Evolutionary conservation across 2,329 filamentous ascomycete genomes (phyloP).

Genomic region (Fusarium globosum): DNA sequence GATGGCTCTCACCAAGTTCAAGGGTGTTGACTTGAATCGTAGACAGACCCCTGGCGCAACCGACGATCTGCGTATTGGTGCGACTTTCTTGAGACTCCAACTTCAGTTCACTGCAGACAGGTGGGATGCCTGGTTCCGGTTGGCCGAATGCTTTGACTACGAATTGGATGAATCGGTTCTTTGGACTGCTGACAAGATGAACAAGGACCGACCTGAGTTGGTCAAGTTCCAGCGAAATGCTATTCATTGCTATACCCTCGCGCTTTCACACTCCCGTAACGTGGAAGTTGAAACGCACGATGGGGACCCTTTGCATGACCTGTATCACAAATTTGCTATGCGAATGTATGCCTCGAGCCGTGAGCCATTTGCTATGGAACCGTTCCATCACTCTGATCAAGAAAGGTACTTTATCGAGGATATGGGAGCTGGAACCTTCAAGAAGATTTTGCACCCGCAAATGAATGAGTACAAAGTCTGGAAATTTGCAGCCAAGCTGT

Average conservation of each 20-base stretch:
- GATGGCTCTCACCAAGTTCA: slow-evolving; percentile 88
- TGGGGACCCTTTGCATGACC: slow-evolving; percentile 65
- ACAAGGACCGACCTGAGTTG: slow-evolving; percentile 81
- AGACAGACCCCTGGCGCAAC: slow-evolving; percentile 82
- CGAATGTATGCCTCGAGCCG: slow-evolving; percentile 71
- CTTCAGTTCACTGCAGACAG: slow-evolving; percentile 83
- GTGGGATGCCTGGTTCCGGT: slow-evolving; percentile 92
- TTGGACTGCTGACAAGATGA: slow-evolving; percentile 92
- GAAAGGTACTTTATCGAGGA: slow-evolving; percentile 67
- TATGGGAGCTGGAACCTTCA: slow-evolving; percentile 62
- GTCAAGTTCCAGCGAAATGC: slow-evolving; percentile 80
- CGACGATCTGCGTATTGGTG: slow-evolving; percentile 84
- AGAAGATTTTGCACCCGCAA: slow-evolving; percentile 63
- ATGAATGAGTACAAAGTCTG: slow-evolving; percentile 71
- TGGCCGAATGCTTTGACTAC: slow-evolving; percentile 88
- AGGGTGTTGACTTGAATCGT: slow-evolving; percentile 74
- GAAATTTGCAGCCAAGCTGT: slow-evolving; percentile 69
- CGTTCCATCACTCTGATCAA: slow-evolving; percentile 66
- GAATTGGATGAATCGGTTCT: slow-evolving; percentile 88
- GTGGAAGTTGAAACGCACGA: slow-evolving; percentile 58
- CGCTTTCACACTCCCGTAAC: slow-evolving; percentile 65
- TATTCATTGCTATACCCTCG: slow-evolving; percentile 81
- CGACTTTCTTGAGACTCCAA: slow-evolving; percentile 82
- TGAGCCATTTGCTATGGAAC: slow-evolving; percentile 72
- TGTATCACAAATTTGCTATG: slow-evolving; percentile 71